These are phyloP conservation scores for Naganishia antarctica DNA, from an alignment of 768 basidiomycete genomes.

Conservation along the genomic window DNA sequence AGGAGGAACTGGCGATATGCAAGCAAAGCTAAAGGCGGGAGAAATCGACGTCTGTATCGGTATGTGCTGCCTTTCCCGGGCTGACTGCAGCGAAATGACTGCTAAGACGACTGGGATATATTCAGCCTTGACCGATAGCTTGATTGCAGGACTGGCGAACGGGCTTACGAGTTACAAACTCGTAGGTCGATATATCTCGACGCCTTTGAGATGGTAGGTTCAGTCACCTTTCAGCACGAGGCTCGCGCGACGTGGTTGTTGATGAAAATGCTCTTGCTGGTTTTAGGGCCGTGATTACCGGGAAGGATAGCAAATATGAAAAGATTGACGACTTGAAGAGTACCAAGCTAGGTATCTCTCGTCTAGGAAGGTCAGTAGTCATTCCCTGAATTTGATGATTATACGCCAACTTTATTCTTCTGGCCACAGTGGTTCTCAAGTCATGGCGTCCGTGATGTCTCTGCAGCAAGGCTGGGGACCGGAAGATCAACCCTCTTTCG, in stretches of 20 bases:
- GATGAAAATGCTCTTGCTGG: too few relatives aligned
- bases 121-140: slow-evolving; percentile 73
- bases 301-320: slow-evolving; percentile 66
- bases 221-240: neutral
- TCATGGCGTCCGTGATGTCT: slow-evolving; percentile 94
- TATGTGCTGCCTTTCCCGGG: slow-evolving; percentile 26
- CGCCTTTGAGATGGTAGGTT: slow-evolving; percentile 79
- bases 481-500: slow-evolving; percentile 55
- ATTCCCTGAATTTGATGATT: neutral
- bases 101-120: neutral
- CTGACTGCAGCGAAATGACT: neutral
- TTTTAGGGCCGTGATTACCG: slow-evolving; percentile 81
- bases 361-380: slow-evolving; percentile 66
- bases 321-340: slow-evolving; percentile 69
- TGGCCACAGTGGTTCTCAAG: slow-evolving; percentile 72
- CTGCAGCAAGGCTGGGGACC: slow-evolving; percentile 73
- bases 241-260: neutral
- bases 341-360: slow-evolving; percentile 80
- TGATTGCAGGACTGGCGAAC: slow-evolving; percentile 88
- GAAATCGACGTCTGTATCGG: slow-evolving; percentile 45
- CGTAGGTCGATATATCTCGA: slow-evolving; percentile 83
- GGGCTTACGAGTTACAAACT: slow-evolving; percentile 83
- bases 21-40: slow-evolving; percentile 47
- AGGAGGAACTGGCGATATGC: slow-evolving; percentile 52
- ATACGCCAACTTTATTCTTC: too few relatives aligned